Conservation (phyloP, 1,284 basidiomycete genomes). For the Moesziomyces globuligerus region DNA sequence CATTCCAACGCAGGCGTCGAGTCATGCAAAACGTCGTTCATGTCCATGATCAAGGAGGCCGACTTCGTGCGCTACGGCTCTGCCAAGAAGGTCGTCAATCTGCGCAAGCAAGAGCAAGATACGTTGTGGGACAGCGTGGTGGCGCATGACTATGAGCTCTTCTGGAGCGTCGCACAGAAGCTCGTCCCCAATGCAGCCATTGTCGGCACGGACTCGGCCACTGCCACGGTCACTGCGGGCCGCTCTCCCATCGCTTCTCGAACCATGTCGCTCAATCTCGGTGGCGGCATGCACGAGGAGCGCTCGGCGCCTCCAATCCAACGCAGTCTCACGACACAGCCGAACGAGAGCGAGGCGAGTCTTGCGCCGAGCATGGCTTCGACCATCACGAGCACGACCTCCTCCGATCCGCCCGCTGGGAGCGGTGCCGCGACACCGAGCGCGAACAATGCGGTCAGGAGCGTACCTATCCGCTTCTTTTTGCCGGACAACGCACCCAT, state of each 20-base stretch:
- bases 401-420: conserved; percentile 25
- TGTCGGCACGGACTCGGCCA: background rate
- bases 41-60: conserved; percentile 62
- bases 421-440: conserved; percentile 13
- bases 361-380: conserved; percentile 41
- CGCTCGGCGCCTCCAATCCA: conserved; percentile 9
- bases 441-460: conserved; percentile 24
- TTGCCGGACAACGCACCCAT: conserved; percentile 86
- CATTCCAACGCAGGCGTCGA: conserved; percentile 47
- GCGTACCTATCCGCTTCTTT: conserved; percentile 79
- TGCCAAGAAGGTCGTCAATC: conserved; percentile 55
- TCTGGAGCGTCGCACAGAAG: conserved; percentile 88
- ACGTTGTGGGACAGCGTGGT: conserved; percentile 58
- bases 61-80: conserved; percentile 62
- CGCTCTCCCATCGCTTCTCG: conserved; percentile 22
- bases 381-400: conserved; percentile 30
- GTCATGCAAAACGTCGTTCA: conserved; percentile 54
- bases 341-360: conserved; percentile 39
- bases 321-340: conserved; percentile 33
- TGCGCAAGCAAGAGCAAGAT: conserved; percentile 58
- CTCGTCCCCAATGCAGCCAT: conserved; percentile 70
- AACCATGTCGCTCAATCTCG: conserved; percentile 24
- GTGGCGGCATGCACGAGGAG: conserved; percentile 14
- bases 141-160: conserved; percentile 91
- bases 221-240: background rate